Conservation (phyloP, 106 monocot species). For the Acanthochlamys bracteata region DNA sequence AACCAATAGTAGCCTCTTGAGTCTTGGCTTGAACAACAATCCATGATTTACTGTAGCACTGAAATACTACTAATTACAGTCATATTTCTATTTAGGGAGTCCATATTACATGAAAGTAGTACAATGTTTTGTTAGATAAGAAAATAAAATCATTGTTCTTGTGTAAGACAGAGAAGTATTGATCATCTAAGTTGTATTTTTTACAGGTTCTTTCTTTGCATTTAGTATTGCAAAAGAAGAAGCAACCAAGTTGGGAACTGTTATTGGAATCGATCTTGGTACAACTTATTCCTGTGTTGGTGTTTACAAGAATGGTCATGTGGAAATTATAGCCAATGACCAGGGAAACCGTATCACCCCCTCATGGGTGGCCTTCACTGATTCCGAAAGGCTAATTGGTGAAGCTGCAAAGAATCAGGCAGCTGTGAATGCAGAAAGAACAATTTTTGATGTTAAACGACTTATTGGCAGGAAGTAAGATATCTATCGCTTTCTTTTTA, state of each 20-base stretch:
- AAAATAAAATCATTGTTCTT: background rate
- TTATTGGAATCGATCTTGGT: constrained; percentile 68
- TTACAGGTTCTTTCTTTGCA: constrained; percentile 39
- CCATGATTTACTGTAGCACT: too few relatives aligned
- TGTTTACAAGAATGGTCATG: constrained; percentile 69
- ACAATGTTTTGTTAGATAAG: too few relatives aligned
- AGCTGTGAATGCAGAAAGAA: constrained; percentile 45
- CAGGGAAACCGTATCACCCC: constrained; percentile 73
- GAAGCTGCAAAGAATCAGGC: constrained; percentile 79
- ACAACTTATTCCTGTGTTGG: constrained; percentile 68
- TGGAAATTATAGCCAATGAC: constrained; percentile 72
- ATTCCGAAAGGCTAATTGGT: constrained; percentile 53
- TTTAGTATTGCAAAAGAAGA: constrained; percentile 56
- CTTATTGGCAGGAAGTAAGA: constrained; percentile 65
- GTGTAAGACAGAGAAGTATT: background rate
- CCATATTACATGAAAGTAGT: too few relatives aligned
- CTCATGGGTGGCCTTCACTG: constrained; percentile 73
- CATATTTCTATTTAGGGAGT: too few relatives aligned
- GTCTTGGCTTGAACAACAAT: too few relatives aligned
- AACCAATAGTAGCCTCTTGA: too few relatives aligned
- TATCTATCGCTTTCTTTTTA: background rate
- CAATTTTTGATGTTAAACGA: constrained; percentile 57
- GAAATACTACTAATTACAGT: too few relatives aligned
- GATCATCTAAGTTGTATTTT: background rate
- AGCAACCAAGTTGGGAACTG: constrained; percentile 50